Evolutionary conservation across 805 yeast species (phyloP).

Genomic region (Ogataea angusta): DNA sequence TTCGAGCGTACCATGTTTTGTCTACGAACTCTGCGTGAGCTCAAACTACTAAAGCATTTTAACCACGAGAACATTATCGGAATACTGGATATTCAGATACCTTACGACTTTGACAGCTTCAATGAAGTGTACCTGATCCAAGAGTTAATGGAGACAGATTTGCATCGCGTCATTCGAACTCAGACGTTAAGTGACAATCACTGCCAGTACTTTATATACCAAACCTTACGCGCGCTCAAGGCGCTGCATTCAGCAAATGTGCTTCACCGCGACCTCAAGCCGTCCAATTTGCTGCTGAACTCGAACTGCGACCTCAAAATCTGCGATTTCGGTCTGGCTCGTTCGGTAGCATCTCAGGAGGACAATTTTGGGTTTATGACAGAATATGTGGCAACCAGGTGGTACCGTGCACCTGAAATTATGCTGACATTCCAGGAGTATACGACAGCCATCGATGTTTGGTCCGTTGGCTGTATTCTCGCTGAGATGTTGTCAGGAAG

Average conservation of each 20-base stretch:
- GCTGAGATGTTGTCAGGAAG: constrained; percentile 85
- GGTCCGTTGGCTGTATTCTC: constrained; percentile 95
- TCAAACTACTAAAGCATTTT: constrained; percentile 84
- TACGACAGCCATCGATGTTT: constrained; percentile 91
- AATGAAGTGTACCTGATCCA: constrained; percentile 86
- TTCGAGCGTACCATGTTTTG: constrained; percentile 88
- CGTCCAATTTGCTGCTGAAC: constrained; percentile 79
- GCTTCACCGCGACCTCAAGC: constrained; percentile 89
- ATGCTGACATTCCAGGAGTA: constrained; percentile 93
- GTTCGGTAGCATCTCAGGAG: constrained; percentile 58
- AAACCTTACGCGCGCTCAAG: constrained; percentile 84
- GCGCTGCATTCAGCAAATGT: constrained; percentile 93
- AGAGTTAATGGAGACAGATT: constrained; percentile 85
- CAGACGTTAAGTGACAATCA: constrained; percentile 89
- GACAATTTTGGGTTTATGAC: constrained; percentile 83
- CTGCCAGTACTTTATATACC: constrained; percentile 89
- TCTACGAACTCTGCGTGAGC: constrained; percentile 82
- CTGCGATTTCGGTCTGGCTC: constrained; percentile 92
- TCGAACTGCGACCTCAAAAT: constrained; percentile 91
- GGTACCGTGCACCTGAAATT: constrained; percentile 98
- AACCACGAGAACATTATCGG: constrained; percentile 92
- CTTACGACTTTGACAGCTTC: constrained; percentile 69
- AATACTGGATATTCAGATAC: constrained; percentile 85
- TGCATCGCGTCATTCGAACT: constrained; percentile 75
- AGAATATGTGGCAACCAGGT: constrained; percentile 94